These are phyloP conservation scores for Gymnopilus dilepis DNA, from an alignment of 768 basidiomycete genomes.

Conservation along the genomic window DNA sequence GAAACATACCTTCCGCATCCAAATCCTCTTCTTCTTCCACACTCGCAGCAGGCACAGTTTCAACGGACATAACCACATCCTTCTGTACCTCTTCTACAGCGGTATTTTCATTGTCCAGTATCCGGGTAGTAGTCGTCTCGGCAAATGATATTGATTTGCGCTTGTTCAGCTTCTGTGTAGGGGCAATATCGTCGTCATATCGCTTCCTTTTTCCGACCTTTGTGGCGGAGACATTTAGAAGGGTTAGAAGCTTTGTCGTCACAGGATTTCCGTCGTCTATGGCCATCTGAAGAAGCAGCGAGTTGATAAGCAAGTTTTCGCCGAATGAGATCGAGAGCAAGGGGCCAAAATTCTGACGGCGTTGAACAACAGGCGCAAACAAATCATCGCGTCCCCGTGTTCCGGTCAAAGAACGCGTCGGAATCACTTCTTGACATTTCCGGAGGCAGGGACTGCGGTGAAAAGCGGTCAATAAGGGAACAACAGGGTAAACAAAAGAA, in stretches of 20 bases:
- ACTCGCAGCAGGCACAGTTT: constrained; percentile 24
- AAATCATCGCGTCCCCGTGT: constrained; percentile 20
- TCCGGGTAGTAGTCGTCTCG: constrained; percentile 21
- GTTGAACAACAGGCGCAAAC: constrained; percentile 33
- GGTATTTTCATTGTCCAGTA: constrained; percentile 26
- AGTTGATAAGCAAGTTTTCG: background rate
- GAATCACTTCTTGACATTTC: constrained; percentile 9
- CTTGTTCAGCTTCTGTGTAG: constrained; percentile 72
- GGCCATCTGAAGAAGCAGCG: background rate
- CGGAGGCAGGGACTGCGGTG: too few relatives aligned
- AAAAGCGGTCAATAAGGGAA: too few relatives aligned
- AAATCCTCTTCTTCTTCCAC: constrained; percentile 28
- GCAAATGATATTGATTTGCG: constrained; percentile 49
- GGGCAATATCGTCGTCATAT: constrained; percentile 47
- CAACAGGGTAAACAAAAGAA: too few relatives aligned
- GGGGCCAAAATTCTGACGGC: constrained; percentile 29
- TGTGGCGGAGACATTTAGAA: constrained; percentile 88
- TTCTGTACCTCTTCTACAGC: constrained; percentile 29
- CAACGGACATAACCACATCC: constrained; percentile 30
- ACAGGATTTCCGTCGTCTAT: constrained; percentile 56
- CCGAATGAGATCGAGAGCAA: constrained; percentile 8
- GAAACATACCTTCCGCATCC: constrained; percentile 34
- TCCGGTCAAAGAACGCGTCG: constrained; percentile 14
- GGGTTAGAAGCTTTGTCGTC: constrained; percentile 82
- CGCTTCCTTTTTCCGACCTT: constrained; percentile 66